Evolutionary conservation across 2,329 filamentous ascomycete species (phyloP).

Genomic region (Dactylellina sp.): DNA sequence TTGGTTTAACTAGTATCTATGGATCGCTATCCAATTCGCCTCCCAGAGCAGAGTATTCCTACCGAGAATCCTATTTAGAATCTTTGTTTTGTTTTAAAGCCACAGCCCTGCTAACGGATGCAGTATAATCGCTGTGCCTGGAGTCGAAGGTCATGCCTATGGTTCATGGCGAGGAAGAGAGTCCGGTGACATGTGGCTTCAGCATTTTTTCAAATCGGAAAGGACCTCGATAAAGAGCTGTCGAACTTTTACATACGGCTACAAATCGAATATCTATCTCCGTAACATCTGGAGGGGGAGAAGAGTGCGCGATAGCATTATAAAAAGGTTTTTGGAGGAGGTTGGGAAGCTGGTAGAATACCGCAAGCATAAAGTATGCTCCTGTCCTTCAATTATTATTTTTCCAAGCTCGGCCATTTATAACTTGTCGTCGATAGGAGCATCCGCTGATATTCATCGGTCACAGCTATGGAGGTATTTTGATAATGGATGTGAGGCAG

Average conservation of each 20-base stretch:
- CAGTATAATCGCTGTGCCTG: conserved; percentile 10
- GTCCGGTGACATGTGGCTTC: conserved; percentile 2
- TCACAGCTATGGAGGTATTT: conserved; percentile 9
- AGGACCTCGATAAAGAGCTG: background rate
- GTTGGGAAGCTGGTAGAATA: no score
- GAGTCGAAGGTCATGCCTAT: conserved; percentile 6
- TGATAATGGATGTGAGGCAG: conserved; percentile 11
- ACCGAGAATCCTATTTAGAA: no score
- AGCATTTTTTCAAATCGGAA: conserved; percentile 2
- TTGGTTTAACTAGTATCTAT: no score
- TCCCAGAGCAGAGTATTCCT: no score
- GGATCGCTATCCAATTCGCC: no score
- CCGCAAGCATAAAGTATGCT: no score
- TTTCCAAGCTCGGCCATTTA: background rate
- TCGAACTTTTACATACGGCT: conserved; percentile 11
- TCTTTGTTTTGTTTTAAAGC: no score
- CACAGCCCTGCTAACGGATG: no score
- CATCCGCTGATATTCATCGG: conserved; percentile 15
- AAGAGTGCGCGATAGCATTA: background rate
- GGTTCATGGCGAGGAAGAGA: conserved; percentile 7
- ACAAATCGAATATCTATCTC: background rate
- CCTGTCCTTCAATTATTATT: no score
- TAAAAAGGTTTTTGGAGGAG: no score
- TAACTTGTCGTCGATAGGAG: background rate
- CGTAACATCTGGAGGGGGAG: background rate